Base-by-base conservation (phyloP, 2,329 filamentous ascomycete genomes). In the Cytospora chrysosperma region DNA sequence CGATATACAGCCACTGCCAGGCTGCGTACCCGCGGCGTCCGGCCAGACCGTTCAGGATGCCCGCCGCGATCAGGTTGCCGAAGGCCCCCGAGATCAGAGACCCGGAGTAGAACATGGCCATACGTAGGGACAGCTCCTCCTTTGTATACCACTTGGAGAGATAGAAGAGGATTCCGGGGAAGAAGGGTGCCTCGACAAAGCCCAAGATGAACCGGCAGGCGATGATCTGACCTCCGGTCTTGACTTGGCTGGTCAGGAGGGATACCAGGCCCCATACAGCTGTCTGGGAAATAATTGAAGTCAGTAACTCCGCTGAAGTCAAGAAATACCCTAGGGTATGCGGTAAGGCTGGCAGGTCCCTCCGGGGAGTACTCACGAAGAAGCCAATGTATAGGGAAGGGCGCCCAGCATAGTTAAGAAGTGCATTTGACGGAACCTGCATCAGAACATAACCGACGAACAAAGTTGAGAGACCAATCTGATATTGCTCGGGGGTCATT, bases 111-210 rank as follows among this genome's bases (percentile, higher is more conserved):
- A 66, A 66, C 21, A 66, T 66, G 19, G 61, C 64, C 64, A 66
- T 64, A 21, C 64, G 64, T 13, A 66, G 28, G 12, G 61, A 61
- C 0, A 66, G 62, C 28, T 66, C 64, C 47, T 59, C 50, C 40
- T 64, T 64, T 1, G 64, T 66, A 28, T 66, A 64, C 59, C 65
- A 66, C 28, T 64, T 64, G 15, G 65, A 66, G 12, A 66, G 62
- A 40, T 64, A 65, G 49, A 64, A 66, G 43, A 66, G 26, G n/a
- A 62, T 59, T 68, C 75, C 70, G 28, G 81, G 79, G 66, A 79
- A 79, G 65, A 78, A 79, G 32, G 77, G 76, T 12, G 74, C 74
- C 61, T 77, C 76, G 34, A 75, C 73, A 47, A 77, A 71, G 27
- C 75, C 76, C 27, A 77, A 71, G 59, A 76, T 72, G 68, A 77